Evolutionary conservation across 768 basidiomycete genomes (phyloP).

Genomic region (Xerocomellus dryophilus): DNA sequence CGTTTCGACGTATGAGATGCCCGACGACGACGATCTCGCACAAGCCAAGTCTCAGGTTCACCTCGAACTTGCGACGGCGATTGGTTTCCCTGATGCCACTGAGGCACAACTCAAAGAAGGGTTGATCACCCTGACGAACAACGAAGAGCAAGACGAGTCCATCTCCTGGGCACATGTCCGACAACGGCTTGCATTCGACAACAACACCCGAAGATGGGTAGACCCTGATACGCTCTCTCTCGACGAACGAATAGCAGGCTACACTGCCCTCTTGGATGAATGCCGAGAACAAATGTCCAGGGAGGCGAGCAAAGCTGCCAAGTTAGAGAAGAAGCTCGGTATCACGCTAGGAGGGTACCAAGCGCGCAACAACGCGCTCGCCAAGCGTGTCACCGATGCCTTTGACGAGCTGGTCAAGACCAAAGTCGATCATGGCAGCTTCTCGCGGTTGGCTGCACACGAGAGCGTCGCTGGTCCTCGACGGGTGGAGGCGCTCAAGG

Average conservation of each 20-base stretch:
- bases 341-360: slow-evolving; percentile 91
- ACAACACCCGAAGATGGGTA: slow-evolving; percentile 58
- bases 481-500: slow-evolving; percentile 72
- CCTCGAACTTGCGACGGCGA: slow-evolving; percentile 69
- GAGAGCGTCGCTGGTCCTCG: slow-evolving; percentile 78
- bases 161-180: slow-evolving; percentile 73
- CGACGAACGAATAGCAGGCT: slow-evolving; percentile 63
- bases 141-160: slow-evolving; percentile 57
- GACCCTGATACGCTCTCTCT: slow-evolving; percentile 55
- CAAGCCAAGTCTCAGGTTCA: slow-evolving; percentile 72
- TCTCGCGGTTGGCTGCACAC: slow-evolving; percentile 64
- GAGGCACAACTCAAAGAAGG: slow-evolving; percentile 78
- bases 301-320: slow-evolving; percentile 77
- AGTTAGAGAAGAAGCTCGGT: slow-evolving; percentile 87
- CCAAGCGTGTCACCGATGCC: slow-evolving; percentile 58
- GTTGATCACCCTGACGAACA: slow-evolving; percentile 58
- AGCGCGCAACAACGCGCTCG: slow-evolving; percentile 62
- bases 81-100: slow-evolving; percentile 84
- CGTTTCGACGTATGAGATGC: slow-evolving; percentile 63
- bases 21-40: slow-evolving; percentile 73
- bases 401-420: slow-evolving; percentile 69
- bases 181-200: slow-evolving; percentile 61
- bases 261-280: slow-evolving; percentile 56
- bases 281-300: slow-evolving; percentile 70
- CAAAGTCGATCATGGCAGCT: slow-evolving; percentile 75